Evolutionary conservation across 257 asterid species (phyloP), one percentile per base, ranked within the genome.

Genomic region (Solanum tarapatanum): DNA sequence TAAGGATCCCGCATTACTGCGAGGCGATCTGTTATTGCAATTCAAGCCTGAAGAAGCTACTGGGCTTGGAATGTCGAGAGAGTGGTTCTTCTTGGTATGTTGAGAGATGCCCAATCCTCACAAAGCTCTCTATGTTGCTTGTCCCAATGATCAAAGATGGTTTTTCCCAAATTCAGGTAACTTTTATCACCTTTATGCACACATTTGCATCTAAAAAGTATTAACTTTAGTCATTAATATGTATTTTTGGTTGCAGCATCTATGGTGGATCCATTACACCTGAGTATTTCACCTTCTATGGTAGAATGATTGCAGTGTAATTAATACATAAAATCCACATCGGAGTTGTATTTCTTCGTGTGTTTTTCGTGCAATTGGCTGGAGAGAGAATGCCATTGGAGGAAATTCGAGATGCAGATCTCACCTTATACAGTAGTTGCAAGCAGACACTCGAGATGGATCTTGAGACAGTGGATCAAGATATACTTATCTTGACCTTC

Each of bases 241-340:
- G 8, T 36, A 36, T 36, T 36, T 36, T 33, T 33, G 35, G 39
- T 68, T 26, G 75, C 37, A 68, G 75, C 37, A 68, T 68, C 75
- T 68, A 68, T 6, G 75, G 75, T 68, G 94, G 95, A 96, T 88
- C 97, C 97, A 8, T 35, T 94, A 93, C 97, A 94, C 93, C 97
- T 93, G 92, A 94, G 74, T 96, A 96, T 89, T 96, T 94, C 89
- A 91, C 74, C 89, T 95, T 96, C 92, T 80, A 93, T 24, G 99
- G 99, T 87, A 92, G 97, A 90, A 91, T 95, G 90, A 92, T 95
- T 87, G 98, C 98, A 69, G 14, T 28, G 23, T 36, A 36, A 28
- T 28, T 69, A 69, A 69, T 69, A 37, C 75, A 28, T 28, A 13
- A 13, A 69, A 69, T 69, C 13, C 75, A 69, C 28, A 69, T 69